These are phyloP conservation scores for Sistotremastrum suecicum DNA, from an alignment of 768 basidiomycete species.

Conservation along the genomic window DNA sequence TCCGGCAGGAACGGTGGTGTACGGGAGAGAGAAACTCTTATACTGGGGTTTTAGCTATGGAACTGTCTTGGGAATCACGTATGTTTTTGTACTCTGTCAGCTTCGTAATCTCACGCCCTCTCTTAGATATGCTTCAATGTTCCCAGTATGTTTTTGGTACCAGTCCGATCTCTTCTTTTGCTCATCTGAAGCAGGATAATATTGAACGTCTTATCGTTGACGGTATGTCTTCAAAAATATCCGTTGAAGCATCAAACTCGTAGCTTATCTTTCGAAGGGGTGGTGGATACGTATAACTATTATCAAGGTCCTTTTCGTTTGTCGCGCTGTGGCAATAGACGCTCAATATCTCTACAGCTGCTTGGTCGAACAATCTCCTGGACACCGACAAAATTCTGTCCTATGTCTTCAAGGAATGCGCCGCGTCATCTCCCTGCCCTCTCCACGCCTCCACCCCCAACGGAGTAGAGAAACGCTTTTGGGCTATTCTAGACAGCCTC, in stretches of 20 bases:
- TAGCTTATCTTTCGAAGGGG: constrained; percentile 2
- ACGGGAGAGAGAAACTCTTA: constrained; percentile 15
- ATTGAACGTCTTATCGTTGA: constrained; percentile 20
- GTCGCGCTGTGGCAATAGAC: neutral
- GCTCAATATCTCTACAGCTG: neutral
- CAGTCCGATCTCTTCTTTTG: neutral
- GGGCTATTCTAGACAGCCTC: constrained; percentile 1
- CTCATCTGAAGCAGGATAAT: constrained; percentile 12
- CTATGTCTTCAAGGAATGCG: constrained; percentile 11
- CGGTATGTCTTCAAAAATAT: constrained; percentile 5
- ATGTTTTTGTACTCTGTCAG: neutral
- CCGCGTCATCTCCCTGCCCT: constrained; percentile 9
- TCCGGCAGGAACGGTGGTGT: too few species aligned
- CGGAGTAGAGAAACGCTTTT: constrained; percentile 8
- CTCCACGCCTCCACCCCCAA: constrained; percentile 12
- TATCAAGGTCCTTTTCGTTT: constrained; percentile 7
- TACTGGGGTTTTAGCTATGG: constrained; percentile 16
- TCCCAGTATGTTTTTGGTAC: constrained; percentile 9
- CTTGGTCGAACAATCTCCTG: constrained; percentile 12
- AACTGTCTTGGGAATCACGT: constrained; percentile 7
- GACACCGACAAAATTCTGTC: constrained; percentile 13
- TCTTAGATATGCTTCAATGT: constrained; percentile 17
- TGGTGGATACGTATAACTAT: constrained; percentile 14
- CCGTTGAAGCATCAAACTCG: neutral
- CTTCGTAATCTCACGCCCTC: neutral